Conservation (phyloP, 1,139 yeast species). For the Candida glucosophila region DNA sequence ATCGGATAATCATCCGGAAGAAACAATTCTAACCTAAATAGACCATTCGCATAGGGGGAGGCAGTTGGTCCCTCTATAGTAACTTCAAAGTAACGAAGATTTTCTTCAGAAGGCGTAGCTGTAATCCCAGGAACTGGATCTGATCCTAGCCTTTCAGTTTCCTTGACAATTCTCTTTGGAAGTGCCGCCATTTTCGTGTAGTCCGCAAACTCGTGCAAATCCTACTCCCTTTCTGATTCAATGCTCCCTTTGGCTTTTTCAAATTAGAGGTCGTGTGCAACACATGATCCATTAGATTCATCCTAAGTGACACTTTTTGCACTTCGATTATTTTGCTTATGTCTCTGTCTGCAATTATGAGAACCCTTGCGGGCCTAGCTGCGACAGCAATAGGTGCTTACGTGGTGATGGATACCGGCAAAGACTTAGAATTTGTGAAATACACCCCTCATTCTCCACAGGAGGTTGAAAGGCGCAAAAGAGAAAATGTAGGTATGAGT, state of each 20-base stretch:
- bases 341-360: too few relatives aligned
- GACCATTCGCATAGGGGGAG: conserved; percentile 77
- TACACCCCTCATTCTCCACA: conserved; percentile 31
- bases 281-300: too few relatives aligned
- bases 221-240: too few relatives aligned
- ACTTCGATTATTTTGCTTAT: too few relatives aligned
- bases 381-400: conserved; percentile 27
- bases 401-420: conserved; percentile 26
- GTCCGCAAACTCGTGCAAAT: too few relatives aligned
- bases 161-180: conserved; percentile 89
- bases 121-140: conserved; percentile 97
- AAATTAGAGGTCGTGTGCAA: too few relatives aligned
- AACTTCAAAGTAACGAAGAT: conserved; percentile 77
- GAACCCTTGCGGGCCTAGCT: conserved; percentile 28
- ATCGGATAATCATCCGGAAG: conserved; percentile 87
- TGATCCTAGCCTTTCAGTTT: conserved; percentile 81
- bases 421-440: conserved; percentile 33
- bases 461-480: conserved; percentile 30
- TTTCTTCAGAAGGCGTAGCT: conserved; percentile 90
- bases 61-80: conserved; percentile 85
- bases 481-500: conserved; percentile 22
- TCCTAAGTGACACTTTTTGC: too few relatives aligned
- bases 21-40: conserved; percentile 67
- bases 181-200: conserved; percentile 51
- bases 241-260: too few relatives aligned